Conservation (phyloP, 2,329 filamentous ascomycete genomes). For the Pestalotiopsis sp. region DNA sequence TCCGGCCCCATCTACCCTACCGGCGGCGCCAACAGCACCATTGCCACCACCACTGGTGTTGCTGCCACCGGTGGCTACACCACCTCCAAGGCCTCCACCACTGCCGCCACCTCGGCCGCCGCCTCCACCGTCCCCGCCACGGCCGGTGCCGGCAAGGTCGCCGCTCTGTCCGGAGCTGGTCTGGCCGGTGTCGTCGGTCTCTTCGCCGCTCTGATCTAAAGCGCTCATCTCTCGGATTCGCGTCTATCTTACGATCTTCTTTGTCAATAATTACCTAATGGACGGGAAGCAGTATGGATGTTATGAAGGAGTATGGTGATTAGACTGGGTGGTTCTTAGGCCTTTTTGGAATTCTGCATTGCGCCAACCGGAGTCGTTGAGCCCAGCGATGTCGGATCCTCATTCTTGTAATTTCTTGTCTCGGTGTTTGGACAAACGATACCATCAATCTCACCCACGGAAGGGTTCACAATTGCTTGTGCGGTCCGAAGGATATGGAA, state of each 20-base stretch:
- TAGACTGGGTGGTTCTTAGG: constrained; percentile 30
- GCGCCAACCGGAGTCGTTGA: constrained; percentile 33
- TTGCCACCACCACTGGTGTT: constrained; percentile 28
- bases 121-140: constrained; percentile 42
- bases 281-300: constrained; percentile 36
- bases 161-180: constrained; percentile 57
- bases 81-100: constrained; percentile 31
- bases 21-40: constrained; percentile 38
- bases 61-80: constrained; percentile 44
- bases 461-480: constrained; percentile 35
- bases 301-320: constrained; percentile 25
- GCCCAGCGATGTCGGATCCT: constrained; percentile 32
- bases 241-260: constrained; percentile 39
- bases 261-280: constrained; percentile 41
- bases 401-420: constrained; percentile 45
- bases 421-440: constrained; percentile 32
- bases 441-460: constrained; percentile 27
- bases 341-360: constrained; percentile 34
- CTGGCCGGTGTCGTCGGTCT: constrained; percentile 62
- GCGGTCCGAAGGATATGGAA: constrained; percentile 29
- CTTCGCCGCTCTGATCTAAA: constrained; percentile 40
- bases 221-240: constrained; percentile 20
- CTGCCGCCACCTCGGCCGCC: constrained; percentile 35
- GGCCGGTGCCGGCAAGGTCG: constrained; percentile 56
- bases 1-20: constrained; percentile 11